Evolutionary conservation across 2,329 filamentous ascomycete species (phyloP).

Genomic region (Bertia moriformis): DNA sequence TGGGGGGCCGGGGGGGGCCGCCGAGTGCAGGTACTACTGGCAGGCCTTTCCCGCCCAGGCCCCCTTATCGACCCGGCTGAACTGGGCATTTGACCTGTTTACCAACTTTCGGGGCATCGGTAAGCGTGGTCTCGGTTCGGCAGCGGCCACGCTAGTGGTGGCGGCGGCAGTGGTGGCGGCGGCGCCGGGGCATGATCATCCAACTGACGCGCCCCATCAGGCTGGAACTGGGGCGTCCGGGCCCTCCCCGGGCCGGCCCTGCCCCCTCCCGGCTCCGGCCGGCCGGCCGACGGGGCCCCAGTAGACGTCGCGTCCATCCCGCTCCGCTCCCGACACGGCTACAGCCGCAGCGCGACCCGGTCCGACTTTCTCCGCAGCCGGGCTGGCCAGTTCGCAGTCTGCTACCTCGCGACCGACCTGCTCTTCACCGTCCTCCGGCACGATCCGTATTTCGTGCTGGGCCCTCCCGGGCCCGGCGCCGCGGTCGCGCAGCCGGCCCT

Average conservation of each 20-base stretch:
- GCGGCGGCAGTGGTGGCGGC: too few relatives aligned
- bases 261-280: conserved; percentile 23
- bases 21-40: conserved; percentile 38
- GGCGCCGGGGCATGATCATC: conserved; percentile 2
- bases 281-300: conserved; percentile 13
- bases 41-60: conserved; percentile 37
- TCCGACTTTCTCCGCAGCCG: conserved; percentile 27
- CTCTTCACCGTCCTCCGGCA: conserved; percentile 54
- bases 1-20: conserved; percentile 3
- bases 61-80: conserved; percentile 30
- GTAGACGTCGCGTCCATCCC: conserved; percentile 25
- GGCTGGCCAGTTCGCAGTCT: conserved; percentile 28
- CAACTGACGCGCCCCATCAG: conserved; percentile 16
- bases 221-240: conserved; percentile 41
- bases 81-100: conserved; percentile 40
- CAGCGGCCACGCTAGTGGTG: too few relatives aligned
- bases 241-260: conserved; percentile 27
- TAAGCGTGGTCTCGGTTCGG: too few relatives aligned
- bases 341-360: conserved; percentile 23
- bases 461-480: conserved; percentile 24
- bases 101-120: conserved; percentile 38
- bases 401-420: conserved; percentile 57
- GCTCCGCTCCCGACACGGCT: conserved; percentile 27
- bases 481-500: conserved; percentile 20
- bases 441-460: conserved; percentile 64